Conservation (phyloP, 2,329 filamentous ascomycete genomes). For the Colletotrichum noveboracense region DNA sequence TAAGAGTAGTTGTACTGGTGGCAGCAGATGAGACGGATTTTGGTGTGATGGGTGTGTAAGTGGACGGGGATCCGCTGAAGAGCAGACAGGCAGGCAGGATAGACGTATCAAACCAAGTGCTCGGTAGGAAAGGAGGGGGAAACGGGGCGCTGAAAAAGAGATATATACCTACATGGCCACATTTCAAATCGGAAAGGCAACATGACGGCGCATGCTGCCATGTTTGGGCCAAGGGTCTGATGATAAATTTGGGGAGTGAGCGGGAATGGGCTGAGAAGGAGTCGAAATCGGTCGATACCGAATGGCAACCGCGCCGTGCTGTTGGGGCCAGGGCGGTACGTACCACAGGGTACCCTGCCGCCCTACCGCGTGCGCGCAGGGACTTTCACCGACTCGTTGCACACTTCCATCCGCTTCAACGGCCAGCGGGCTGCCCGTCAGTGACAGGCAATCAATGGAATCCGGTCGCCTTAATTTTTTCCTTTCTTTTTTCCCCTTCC, state of each 20-base stretch:
- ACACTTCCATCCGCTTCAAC: neutral
- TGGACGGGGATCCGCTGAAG: slow-evolving; percentile 14
- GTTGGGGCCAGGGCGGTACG: slow-evolving; percentile 11
- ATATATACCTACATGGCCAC: slow-evolving; percentile 17
- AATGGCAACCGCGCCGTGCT: slow-evolving; percentile 19
- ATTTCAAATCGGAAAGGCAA: slow-evolving; percentile 22
- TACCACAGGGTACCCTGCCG: neutral
- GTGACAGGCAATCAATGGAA: neutral
- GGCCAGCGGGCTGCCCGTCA: neutral
- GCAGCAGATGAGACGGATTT: neutral
- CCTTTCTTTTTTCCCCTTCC: neutral
- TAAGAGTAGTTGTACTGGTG: neutral
- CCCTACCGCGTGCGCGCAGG: neutral
- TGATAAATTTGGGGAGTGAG: slow-evolving; percentile 38
- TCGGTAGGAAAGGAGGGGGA: slow-evolving; percentile 4
- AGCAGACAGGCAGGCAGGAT: neutral
- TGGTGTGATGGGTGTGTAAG: neutral
- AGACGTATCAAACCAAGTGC: slow-evolving; percentile 13
- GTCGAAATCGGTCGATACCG: slow-evolving; percentile 39
- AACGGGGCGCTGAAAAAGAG: slow-evolving; percentile 6
- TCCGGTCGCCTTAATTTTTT: neutral
- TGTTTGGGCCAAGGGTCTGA: slow-evolving; percentile 30
- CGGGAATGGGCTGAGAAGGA: slow-evolving; percentile 40
- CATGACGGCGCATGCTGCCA: slow-evolving; percentile 22
- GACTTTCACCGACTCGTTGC: slow-evolving; percentile 20